Evolutionary conservation across 805 yeast species (phyloP), one percentile per base, ranked within the genome.

Genomic region (Starmerella kuoi): DNA sequence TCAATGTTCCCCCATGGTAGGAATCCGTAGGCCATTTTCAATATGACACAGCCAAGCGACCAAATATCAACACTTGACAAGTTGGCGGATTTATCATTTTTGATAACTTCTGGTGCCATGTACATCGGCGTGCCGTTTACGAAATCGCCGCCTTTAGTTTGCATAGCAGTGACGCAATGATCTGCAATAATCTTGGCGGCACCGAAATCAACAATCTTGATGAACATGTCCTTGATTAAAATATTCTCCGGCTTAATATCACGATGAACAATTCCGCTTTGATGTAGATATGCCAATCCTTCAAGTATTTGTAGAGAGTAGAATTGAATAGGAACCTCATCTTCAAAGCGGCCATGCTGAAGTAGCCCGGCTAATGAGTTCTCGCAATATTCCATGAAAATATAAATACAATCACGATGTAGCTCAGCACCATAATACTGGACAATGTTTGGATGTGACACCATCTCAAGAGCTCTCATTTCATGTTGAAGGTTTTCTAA

Each of bases 121-220:
- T 91, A 91, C 96, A 88, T 91, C 14, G 97, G 97, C 0, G 98
- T 91, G 31, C 98, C 98, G 2, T 94, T 77, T 67, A 81, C 70
- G 9, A 52, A 43, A 33, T 49, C 55, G 3, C 45, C 26, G 3
- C 45, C 26, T 8, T 42, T 39, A 1, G 55, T 48, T 35, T 44
- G 40, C 40, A 62, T 65, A 40, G 60, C 55, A 14, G 48, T 43
- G 5, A 44, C 60, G 32, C 47, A 58, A 42, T 47, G 61, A 50
- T 62, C 64, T 47, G 72, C 65, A 51, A 68, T 63, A 9, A 87
- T 93, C 61, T 86, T 86, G 12, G 97, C 96, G 3, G 97, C 95
- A 27, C 98, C 98, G 60, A 91, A 91, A 63, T 91, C 98, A 41
- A 88, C 96, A 65, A 82, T 86, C 61, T 91, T 91, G 56, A 88